phyloP scores from a whole-genome alignment of 139 green algal species.

The Gonium pectorale region DNA sequence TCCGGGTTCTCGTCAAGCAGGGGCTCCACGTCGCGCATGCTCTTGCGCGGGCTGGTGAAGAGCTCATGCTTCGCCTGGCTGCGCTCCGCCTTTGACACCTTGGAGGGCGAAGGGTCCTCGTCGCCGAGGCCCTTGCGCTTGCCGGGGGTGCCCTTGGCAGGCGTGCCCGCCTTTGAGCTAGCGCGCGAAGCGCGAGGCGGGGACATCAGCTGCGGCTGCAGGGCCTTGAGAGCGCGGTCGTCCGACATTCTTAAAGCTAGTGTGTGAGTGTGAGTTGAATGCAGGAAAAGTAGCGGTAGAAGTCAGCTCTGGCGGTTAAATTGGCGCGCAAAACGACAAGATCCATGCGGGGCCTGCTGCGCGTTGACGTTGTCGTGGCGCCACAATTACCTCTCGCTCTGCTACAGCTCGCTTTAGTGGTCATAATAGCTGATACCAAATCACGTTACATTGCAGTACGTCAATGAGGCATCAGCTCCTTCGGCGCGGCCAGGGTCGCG shows the following conservation, averaged over 20 bases:
- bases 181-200: neutral
- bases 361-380: too few species aligned
- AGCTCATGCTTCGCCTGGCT: neutral
- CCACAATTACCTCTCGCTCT: too few species aligned
- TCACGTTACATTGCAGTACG: too few species aligned
- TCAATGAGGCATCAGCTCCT: too few species aligned
- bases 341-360: too few species aligned
- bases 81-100: neutral
- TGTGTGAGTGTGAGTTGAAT: neutral
- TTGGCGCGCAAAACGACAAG: too few species aligned
- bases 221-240: constrained; percentile 10
- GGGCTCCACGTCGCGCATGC: constrained; percentile 64
- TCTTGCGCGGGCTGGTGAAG: constrained; percentile 38
- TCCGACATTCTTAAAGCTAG: neutral
- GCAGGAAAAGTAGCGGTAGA: too few species aligned
- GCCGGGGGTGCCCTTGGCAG: constrained; percentile 2
- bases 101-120: constrained; percentile 3
- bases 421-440: too few species aligned
- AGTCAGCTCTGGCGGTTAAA: too few species aligned
- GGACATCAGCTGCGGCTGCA: neutral
- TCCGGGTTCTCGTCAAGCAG: constrained; percentile 91
- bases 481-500: too few species aligned
- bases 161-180: neutral
- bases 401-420: too few species aligned
- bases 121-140: neutral